Evolutionary conservation across 2,329 filamentous ascomycete genomes (phyloP).

Genomic region (Metarhizium anisopliae): DNA sequence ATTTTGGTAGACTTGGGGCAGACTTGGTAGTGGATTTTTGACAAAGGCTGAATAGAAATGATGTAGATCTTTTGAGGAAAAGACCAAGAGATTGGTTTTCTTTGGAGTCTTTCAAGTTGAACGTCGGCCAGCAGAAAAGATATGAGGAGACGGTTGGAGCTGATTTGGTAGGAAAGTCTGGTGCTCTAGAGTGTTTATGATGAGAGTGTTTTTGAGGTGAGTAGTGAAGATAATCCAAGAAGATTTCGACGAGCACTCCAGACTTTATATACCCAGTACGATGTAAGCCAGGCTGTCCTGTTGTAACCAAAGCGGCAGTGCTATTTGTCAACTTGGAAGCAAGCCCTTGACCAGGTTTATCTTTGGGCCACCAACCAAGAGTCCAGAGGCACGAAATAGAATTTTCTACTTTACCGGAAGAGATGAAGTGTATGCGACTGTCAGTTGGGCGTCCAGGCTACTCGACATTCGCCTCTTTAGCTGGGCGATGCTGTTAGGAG

Average conservation of each 20-base stretch:
- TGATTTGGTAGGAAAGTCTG: background rate
- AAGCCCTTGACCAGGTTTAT: background rate
- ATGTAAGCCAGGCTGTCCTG: background rate
- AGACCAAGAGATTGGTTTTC: background rate
- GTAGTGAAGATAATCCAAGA: background rate
- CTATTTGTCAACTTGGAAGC: constrained; percentile 5
- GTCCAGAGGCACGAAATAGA: constrained; percentile 4
- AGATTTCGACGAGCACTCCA: background rate
- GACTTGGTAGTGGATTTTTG: background rate
- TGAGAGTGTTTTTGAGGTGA: background rate
- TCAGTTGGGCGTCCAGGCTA: constrained; percentile 9
- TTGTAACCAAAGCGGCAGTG: background rate
- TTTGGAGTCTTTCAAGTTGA: background rate
- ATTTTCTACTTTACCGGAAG: constrained; percentile 7
- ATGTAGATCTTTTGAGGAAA: background rate
- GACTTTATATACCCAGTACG: background rate
- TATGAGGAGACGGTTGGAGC: background rate
- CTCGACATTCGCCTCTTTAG: constrained; percentile 5
- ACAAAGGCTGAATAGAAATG: background rate
- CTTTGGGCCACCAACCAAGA: constrained; percentile 5
- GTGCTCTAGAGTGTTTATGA: background rate
- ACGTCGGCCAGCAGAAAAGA: background rate
- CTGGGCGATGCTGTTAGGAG: constrained; percentile 5
- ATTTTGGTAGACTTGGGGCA: constrained; percentile 16
- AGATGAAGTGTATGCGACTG: constrained; percentile 8